phyloP scores from a whole-genome alignment of 1,284 basidiomycete genomes.

The Pseudozyma sp. region DNA sequence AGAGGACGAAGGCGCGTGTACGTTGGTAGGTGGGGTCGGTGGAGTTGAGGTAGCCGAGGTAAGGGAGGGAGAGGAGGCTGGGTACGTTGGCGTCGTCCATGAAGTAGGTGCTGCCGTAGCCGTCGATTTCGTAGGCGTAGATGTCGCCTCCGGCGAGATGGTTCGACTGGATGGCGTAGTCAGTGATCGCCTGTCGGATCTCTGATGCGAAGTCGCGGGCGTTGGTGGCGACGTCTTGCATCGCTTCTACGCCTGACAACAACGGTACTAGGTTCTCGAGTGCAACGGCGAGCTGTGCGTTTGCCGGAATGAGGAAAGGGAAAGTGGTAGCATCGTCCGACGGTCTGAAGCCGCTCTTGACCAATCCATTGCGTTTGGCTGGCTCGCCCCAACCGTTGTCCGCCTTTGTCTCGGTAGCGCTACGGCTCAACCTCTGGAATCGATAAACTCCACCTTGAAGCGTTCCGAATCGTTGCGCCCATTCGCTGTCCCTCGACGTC shows the following conservation, averaged over 20 bases:
- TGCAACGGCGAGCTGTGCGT: conserved; percentile 49
- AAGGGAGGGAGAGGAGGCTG: conserved; percentile 57
- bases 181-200: conserved; percentile 29
- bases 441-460: conserved; percentile 53
- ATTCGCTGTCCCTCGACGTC: conserved; percentile 24
- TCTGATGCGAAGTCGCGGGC: conserved; percentile 32
- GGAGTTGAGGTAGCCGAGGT: conserved; percentile 47
- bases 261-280: conserved; percentile 36
- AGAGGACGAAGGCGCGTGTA: conserved; percentile 49
- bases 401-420: conserved; percentile 52
- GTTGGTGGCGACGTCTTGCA: conserved; percentile 33
- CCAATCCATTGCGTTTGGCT: conserved; percentile 37
- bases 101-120: conserved; percentile 49
- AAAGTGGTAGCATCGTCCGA: conserved; percentile 58
- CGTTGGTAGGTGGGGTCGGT: conserved; percentile 47
- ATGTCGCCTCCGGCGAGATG: conserved; percentile 27
- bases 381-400: conserved; percentile 59
- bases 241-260: conserved; percentile 4
- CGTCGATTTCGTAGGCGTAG: conserved; percentile 63
- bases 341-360: conserved; percentile 57
- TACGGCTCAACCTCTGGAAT: conserved; percentile 45
- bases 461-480: conserved; percentile 37
- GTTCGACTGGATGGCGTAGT: conserved; percentile 31
- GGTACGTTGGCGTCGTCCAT: conserved; percentile 65
- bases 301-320: conserved; percentile 53